Base-by-base conservation (phyloP, 2,329 filamentous ascomycete genomes). In the Graphilbum sp. region DNA sequence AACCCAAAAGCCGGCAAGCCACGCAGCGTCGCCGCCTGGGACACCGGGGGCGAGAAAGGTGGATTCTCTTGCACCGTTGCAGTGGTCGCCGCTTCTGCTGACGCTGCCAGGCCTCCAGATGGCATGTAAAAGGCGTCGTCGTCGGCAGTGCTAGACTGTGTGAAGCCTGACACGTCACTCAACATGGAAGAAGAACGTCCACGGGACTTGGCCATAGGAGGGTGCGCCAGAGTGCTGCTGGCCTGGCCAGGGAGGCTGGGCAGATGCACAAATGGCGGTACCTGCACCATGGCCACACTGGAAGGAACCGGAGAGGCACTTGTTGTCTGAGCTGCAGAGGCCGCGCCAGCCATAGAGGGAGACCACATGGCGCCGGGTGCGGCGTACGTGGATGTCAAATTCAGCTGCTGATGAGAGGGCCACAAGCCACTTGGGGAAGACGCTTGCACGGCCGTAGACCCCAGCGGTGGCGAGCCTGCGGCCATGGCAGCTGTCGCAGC, bases 101-200 rank as follows among this genome's bases (percentile, higher is more conserved):
- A n/a, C n/a, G n/a, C n/a, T n/a, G 36, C 40, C 44, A 32, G 37
- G 48, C 37, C 17, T 45, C 45, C 39, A 39, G 46, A 39, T 43
- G 40, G 42, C 47, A 33, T 59, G 5, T 8, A n/a, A 37, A 43
- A 36, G 27, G 44, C 47, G 32, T 59, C 61, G 17, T 63, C 60
- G 18, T 68, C 69, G 33, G 67, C 69, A 35, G 61, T 62, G 46
- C 67, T 75, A 15, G 66, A 72, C 54, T 77, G 71, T 8, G 74
- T 79, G 47, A 78, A 75, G 17, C 73, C 72, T n/a, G 72, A 76
- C 3, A 78, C 60, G 47, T 76, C 68, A 49, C 72, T 77, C 3
- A 79, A 65, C 74, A 79, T 79, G 41, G 71, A 76, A 10, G 71
- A 76, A 23, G 72, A 77, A 35, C 74, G 67, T 18, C 71, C 72